Base-by-base conservation (phyloP, 345 rosid species). In the Moricandia moricandioides region DNA sequence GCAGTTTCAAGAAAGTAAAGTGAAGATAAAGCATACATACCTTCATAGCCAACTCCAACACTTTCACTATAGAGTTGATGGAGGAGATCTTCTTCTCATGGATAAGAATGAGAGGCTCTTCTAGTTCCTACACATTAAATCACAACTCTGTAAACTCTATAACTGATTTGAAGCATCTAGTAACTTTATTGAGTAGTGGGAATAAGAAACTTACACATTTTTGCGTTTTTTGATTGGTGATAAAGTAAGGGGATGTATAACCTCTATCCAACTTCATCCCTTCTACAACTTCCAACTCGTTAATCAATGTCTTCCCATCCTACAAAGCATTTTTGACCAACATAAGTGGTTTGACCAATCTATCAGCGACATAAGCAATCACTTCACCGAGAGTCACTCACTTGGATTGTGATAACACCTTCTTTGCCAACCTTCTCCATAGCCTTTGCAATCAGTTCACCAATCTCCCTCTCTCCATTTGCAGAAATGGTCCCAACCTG, bases 351-450 rank as follows among this genome's bases (percentile, higher is more conserved):
- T 7, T 14, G 10, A n/a, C 54, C 8, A 55, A 64, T 39, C 11
- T 13, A 43, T 12, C 54, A 64, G 13, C 5, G 17, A 9, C 30
- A 62, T 62, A 11, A 35, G 49, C 12, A 64, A 39, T 24, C 12
- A 56, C n/a, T 61, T 35, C 1, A 2, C 17, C 6, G 34, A 7
- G 2, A 31, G 35, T 49, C 51, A 62, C 90, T 86, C 66, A 95
- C 98, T 65, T 88, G 88, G 35, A 95, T 95, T 37, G 99, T 95
- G 69, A 95, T 95, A 2, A 95, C 99, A 64, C 99, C 99, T 75
- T 95, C 99, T 78, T 95, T 95, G 68, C 99, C 98, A 30, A 95
- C 99, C 72, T 84, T 92, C 78, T 95, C 99, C 99, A 95, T 95
- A 21, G 99, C 99, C 79, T 92, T 95, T 29, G 99, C 99, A 55